Evolutionary conservation across 2,329 filamentous ascomycete genomes (phyloP).

Genomic region (Monosporascus sp.): DNA sequence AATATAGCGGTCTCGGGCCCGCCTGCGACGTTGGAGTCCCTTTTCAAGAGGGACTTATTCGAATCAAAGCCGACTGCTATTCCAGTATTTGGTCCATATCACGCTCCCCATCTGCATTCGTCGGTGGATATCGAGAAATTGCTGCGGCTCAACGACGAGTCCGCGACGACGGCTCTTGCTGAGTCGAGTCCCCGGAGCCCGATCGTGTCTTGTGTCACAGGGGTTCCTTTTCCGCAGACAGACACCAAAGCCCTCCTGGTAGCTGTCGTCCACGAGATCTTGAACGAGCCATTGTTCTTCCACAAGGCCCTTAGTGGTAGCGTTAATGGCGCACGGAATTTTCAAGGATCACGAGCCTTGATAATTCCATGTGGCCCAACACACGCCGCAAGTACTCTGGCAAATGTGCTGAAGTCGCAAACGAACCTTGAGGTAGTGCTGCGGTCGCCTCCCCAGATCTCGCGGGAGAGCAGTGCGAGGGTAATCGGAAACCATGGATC

Average conservation of each 20-base stretch:
- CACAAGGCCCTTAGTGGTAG: conserved; percentile 43
- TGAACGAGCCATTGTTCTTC: conserved; percentile 44
- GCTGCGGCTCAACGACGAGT: conserved; percentile 36
- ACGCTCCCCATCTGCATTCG: conserved; percentile 48
- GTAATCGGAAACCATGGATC: conserved; percentile 43
- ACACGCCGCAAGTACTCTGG: conserved; percentile 41
- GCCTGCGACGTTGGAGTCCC: conserved; percentile 39
- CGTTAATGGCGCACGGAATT: conserved; percentile 34
- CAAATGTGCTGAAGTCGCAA: conserved; percentile 35
- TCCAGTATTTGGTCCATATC: conserved; percentile 52
- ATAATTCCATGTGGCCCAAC: conserved; percentile 47
- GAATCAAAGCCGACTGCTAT: conserved; percentile 40
- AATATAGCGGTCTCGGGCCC: conserved; percentile 51
- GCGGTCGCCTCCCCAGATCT: conserved; percentile 29
- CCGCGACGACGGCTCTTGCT: conserved; percentile 32
- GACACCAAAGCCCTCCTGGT: conserved; percentile 37
- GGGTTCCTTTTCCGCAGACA: conserved; percentile 33
- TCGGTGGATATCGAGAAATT: conserved; percentile 38
- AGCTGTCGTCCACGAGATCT: conserved; percentile 41
- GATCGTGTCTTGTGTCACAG: conserved; percentile 47
- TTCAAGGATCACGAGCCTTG: conserved; percentile 34
- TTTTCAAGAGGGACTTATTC: conserved; percentile 35
- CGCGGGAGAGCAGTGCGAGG: conserved; percentile 27
- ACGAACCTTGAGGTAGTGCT: conserved; percentile 38
- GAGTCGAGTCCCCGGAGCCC: conserved; percentile 39